Base-by-base conservation (phyloP, 2,329 filamentous ascomycete species). In the Diaporthe amygdali region DNA sequence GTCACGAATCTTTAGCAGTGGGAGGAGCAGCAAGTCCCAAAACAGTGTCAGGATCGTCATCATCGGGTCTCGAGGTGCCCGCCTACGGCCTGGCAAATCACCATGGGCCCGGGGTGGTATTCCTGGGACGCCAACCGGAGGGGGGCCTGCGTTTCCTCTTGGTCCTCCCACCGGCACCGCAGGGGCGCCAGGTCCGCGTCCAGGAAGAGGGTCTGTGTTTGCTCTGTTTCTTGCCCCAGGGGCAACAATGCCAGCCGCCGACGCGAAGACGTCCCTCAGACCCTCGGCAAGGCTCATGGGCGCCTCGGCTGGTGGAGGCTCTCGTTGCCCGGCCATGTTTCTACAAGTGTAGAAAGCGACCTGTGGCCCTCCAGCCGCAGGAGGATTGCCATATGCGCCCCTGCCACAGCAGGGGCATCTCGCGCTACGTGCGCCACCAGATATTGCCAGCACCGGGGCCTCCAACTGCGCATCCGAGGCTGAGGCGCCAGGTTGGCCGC, bases 341-440 rank as follows among this genome's bases (percentile, higher is more conserved):
- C 66, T 51, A 41, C 70, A 71, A 14, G 34, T 56, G 25, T 49
- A 69, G 25, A 44, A 71, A 41, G 66, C 66, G 30, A 66, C 46
- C 34, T 39, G 55, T 20, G 56, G 41, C 34, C 61, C 20, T 20
- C 32, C 39, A 32, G 15, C 41, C 55, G 44, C 44, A 20, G 59
- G 59, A 32, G 44, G 59, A 5, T 12, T 27, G 39, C 44, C 59
- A 46, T 37, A 64, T 37, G 44, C 20, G 27, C 59, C 59, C 34
- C 59, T 64, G 14, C 59, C 59, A 47, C 59, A 64, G 59, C 67
- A 69, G 54, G 54, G 34, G 9, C 54, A 69, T 27, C 17, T 51
- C 39, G 17, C 22, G 22, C 39, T 30, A 27, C 59, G 44, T 27
- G 41, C 22, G 41, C 27, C 59, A 34, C 12, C 41, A 34, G 59